phyloP scores from a whole-genome alignment of 1,139 yeast species.

The Zygosaccharomyces pseudobailii region DNA sequence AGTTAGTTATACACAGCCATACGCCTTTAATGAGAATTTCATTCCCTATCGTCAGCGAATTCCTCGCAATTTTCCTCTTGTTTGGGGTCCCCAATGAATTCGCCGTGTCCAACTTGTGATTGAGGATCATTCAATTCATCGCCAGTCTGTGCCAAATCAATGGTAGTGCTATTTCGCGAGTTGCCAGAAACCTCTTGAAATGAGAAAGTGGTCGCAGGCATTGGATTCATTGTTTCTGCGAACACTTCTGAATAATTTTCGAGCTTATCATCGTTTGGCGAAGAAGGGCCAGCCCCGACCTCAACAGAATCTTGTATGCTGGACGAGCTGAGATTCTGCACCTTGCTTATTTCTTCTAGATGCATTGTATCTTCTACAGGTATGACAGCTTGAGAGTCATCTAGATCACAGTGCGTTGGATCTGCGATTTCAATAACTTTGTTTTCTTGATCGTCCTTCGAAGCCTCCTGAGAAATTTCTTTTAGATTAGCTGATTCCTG shows the following conservation, averaged over 20 bases:
- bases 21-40: neutral
- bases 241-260: neutral
- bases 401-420: neutral
- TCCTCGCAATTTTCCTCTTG: neutral
- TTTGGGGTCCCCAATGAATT: neutral
- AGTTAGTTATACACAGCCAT: neutral
- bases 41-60: neutral
- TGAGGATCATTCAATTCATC: neutral
- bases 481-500: neutral
- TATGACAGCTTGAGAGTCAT: neutral
- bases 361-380: neutral
- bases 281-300: neutral
- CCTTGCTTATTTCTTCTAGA: neutral
- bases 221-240: neutral
- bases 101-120: neutral
- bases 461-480: neutral
- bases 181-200: neutral
- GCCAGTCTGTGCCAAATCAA: neutral
- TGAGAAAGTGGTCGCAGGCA: neutral
- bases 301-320: neutral
- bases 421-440: conserved; percentile 1
- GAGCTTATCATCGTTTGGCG: neutral
- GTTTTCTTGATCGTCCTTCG: conserved; percentile 1
- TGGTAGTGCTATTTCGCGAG: neutral
- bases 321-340: neutral